Evolutionary conservation across 768 basidiomycete species (phyloP), one percentile per base, ranked within the genome.

Genomic region (Russula sp.): DNA sequence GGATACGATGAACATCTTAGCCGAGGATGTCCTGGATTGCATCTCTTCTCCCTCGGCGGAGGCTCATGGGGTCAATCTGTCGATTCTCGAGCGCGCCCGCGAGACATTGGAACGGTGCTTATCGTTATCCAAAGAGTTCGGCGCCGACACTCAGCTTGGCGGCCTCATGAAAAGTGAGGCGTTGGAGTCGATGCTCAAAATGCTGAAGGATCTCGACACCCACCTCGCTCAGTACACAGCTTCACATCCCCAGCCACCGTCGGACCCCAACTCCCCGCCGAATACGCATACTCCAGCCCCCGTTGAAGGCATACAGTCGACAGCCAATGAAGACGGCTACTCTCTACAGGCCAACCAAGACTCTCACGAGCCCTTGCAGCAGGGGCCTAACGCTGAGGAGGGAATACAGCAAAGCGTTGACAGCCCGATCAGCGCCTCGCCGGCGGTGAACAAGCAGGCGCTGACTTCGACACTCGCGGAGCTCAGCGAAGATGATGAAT

Each of bases 1-100:
- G 34, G 53, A 55, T 35, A 55, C 53, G 39, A 55, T 55, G 53
- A 39, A 55, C 37, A 39, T 55, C 20, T 18, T 55, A 6, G 53
- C 53, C 1, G 53, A 55, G 37, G 53, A 55, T 40, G 53, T 55
- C 37, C 13, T 8, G 14, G 22, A 27, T 18, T 14, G 22, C 22
- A 40, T 55, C 22, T 40, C 53, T 27, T 40, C 39, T 55, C n/a
- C 53, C 37, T 14, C 39, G 22, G 22, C 22, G 37, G 22, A 27
- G 22, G 22, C 35, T 13, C 53, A 55, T 11, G 53, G 13, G 14
- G 20, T 39, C 22, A 35, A 55, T n/a, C n/a, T 39, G 8, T 55
- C 37, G 5, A 39, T 55, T 55, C 53, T 55, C 4, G 13, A 55
- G 37, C 37, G 7, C 14, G 53, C 53, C 6, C 53, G 22, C 22